Base-by-base conservation (phyloP, 352 stramenopile genomes). In the Phytopythium vexans region DNA sequence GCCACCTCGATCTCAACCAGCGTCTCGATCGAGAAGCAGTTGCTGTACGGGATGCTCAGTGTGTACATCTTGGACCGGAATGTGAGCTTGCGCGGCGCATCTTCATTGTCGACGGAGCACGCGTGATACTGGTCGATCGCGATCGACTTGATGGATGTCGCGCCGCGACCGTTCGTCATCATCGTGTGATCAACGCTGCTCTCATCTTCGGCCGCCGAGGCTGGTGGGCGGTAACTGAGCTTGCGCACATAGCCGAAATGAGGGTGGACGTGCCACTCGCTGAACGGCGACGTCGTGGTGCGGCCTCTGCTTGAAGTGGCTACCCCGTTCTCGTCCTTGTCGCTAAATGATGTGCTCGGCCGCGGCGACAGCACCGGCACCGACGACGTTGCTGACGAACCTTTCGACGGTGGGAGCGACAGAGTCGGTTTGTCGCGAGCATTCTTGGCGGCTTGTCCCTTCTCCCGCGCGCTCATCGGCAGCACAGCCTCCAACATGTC, bases 11-110 rank as follows among this genome's bases (percentile, higher is more conserved):
- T 56, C 43, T 88, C 75, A 27, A 86, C 62, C 14, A 83, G 49
- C 6, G 70, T 72, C 55, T 88, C 77, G 35, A 86, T 66, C 2
- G 77, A 88, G 36, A 85, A 84, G 40, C 70, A 79, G 50, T 88
- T 86, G 62, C 73, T 86, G 44, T 74, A 77, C 0, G 75, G 77
- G 27, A 85, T 76, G 41, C 75, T 82, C 38, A 86, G 69, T 6
- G 70, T 81, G 60, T 81, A 88, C 10, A 85, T 65, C 66, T 88
- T 88, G 44, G 61, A 76, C 6, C 69, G 72, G 49, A 86, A 70
- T 14, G 60, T 58, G 9, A 61, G 66, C 42, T 74, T 81, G 6
- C 72, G 65, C 41, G 71, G 55, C 31, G 38, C 40, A 27, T 53
- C 49, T 14, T 36, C 49, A 34, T 66, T 66, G n/a, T 81, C 64